Conservation (phyloP, 805 yeast species). For the Monosporozyma solicola region DNA sequence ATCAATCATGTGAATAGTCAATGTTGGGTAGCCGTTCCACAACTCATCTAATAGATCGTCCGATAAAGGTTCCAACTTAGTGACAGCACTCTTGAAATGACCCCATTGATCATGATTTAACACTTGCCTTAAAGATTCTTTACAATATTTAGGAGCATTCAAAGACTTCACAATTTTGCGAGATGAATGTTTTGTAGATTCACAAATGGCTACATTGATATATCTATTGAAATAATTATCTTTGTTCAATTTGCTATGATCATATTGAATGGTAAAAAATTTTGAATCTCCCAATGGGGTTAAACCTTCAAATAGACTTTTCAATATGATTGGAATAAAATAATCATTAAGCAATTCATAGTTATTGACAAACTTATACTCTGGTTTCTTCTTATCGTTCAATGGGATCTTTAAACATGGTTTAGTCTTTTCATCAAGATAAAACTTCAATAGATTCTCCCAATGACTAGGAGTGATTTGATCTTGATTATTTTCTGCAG, state of each 20-base stretch:
- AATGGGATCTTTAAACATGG: not conserved
- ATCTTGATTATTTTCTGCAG: not conserved
- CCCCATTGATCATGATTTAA: slow-evolving; percentile 12
- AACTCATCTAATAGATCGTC: slow-evolving; percentile 15
- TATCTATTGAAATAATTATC: slow-evolving; percentile 14
- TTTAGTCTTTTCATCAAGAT: slow-evolving; percentile 27
- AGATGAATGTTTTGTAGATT: slow-evolving; percentile 10
- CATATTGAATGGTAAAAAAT: not conserved
- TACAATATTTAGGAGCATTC: slow-evolving; percentile 14
- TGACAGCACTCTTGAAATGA: slow-evolving; percentile 6
- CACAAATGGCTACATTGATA: slow-evolving; percentile 17
- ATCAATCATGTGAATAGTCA: slow-evolving; percentile 19
- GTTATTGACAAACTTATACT: not conserved
- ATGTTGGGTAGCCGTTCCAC: slow-evolving; percentile 24
- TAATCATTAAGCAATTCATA: slow-evolving; percentile 8
- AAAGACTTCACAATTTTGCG: slow-evolving; percentile 2
- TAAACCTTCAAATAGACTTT: not conserved
- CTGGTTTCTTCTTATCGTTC: not conserved
- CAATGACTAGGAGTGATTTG: slow-evolving; percentile 16
- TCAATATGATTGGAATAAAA: not conserved
- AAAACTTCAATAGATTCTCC: slow-evolving; percentile 32
- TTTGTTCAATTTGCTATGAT: slow-evolving; percentile 6
- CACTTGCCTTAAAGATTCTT: slow-evolving; percentile 12
- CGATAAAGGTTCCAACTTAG: slow-evolving; percentile 10
- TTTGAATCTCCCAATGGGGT: not conserved